Evolutionary conservation across 345 rosid species (phyloP), one percentile per base, ranked within the genome.

Genomic region (Eucalyptus rudis): DNA sequence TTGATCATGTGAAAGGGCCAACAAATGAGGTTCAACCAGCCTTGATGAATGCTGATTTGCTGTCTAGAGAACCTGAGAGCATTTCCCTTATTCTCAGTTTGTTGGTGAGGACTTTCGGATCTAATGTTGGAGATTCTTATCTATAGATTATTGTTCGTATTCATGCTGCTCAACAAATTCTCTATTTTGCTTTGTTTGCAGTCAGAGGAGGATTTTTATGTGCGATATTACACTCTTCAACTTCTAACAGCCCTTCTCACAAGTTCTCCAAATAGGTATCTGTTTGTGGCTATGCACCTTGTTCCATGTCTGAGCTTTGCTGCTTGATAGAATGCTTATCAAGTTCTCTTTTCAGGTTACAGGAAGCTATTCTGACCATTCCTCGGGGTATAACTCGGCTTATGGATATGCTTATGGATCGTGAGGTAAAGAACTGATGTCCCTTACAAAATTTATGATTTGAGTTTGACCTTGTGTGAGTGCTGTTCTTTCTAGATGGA

Each of bases 331-430:
- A 64, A 84, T 31, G 68, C 90, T 85, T 88, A 91, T n/a, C 92
- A 91, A 93, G 93, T 91, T 93, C 88, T 92, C 90, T 92, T 50
- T 94, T 94, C 96, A 98, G 99, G 94, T 95, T 98, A 92, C 99
- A 98, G 97, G 99, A 98, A 94, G 98, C 98, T 89, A 98, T 98
- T 94, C 92, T 98, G 90, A 94, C 96, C 87, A 96, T 95, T 92
- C 99, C 99, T 88, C 99, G 98, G 66, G 99, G 99, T 89, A 96
- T 98, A 92, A 98, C 99, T 86, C 94, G 97, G 88, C 97, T 98
- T 44, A 97, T 98, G 99, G 99, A 98, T 92, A 97, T 98, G 99
- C 97, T 98, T 88, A 96, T 96, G 98, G 99, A 97, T 92, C 97
- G 99, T 89, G 99, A 98, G 99, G 99, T 98, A 92, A 84, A 86